Conservation (phyloP, 176 grass and related monocot species). For the Oryza nivara region DNA sequence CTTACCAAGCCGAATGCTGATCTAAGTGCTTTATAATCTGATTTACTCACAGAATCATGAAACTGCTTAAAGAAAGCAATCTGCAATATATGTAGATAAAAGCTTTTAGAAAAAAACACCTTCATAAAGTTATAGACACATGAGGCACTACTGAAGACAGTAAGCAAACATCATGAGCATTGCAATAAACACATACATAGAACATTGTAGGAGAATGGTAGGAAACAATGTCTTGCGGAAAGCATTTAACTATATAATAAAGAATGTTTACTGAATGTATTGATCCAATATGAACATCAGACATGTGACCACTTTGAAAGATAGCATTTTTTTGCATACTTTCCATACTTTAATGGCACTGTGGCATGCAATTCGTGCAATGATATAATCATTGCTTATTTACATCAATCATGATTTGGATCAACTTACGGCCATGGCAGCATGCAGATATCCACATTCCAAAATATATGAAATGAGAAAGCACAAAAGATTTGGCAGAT, state of each 20-base stretch:
- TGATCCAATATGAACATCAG: neutral
- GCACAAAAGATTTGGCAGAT: slow-evolving; percentile 24
- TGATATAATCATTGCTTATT: slow-evolving; percentile 9
- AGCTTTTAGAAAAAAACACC: neutral
- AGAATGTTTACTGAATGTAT: slow-evolving; percentile 31
- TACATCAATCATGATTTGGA: slow-evolving; percentile 9
- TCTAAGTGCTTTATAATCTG: slow-evolving; percentile 80
- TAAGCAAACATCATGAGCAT: neutral
- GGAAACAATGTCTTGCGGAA: slow-evolving; percentile 7
- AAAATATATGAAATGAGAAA: slow-evolving; percentile 32
- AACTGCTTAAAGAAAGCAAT: slow-evolving; percentile 85
- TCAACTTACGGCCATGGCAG: neutral
- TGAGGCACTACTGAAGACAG: neutral
- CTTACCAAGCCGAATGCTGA: slow-evolving; percentile 81
- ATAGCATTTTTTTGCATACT: neutral
- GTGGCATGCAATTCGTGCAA: slow-evolving; percentile 7
- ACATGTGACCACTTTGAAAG: slow-evolving; percentile 12
- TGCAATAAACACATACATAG: slow-evolving; percentile 17
- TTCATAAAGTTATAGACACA: slow-evolving; percentile 13
- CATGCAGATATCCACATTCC: slow-evolving; percentile 9
- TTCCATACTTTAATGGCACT: neutral
- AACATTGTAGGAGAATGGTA: neutral
- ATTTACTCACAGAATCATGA: slow-evolving; percentile 80
- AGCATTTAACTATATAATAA: slow-evolving; percentile 31
- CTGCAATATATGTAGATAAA: slow-evolving; percentile 51